Evolutionary conservation across 2,329 filamentous ascomycete genomes (phyloP).

Genomic region (Ceratocystis papillata): DNA sequence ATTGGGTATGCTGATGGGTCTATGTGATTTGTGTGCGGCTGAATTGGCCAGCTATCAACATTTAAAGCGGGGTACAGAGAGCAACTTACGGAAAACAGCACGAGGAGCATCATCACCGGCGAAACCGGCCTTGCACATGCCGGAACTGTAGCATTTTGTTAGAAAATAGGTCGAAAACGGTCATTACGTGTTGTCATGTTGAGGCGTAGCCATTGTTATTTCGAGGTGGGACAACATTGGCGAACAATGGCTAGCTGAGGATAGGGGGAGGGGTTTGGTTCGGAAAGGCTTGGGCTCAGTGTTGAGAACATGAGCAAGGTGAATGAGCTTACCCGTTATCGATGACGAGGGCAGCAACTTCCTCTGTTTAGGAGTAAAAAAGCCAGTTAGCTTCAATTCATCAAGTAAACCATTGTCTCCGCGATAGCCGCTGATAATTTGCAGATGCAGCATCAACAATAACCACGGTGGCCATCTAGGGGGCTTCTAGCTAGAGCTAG

Average conservation of each 20-base stretch:
- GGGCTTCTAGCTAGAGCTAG: slow-evolving; percentile 9
- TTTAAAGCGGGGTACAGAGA: slow-evolving; percentile 42
- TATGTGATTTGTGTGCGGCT: neutral
- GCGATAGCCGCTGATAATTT: neutral
- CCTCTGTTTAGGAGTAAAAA: slow-evolving; percentile 52
- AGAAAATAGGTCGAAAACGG: slow-evolving; percentile 14
- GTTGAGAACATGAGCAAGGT: slow-evolving; percentile 32
- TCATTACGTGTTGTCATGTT: neutral
- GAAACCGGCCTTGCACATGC: slow-evolving; percentile 99
- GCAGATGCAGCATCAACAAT: neutral
- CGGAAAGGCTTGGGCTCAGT: slow-evolving; percentile 22
- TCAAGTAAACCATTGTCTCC: neutral
- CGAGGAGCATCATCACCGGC: slow-evolving; percentile 99
- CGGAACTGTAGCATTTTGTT: slow-evolving; percentile 56
- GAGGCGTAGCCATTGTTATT: neutral
- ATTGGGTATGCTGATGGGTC: slow-evolving; percentile 26
- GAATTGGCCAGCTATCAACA: slow-evolving; percentile 24
- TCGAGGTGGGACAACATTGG: slow-evolving; percentile 11
- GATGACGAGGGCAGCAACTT: slow-evolving; percentile 99
- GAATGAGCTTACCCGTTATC: slow-evolving; percentile 95
- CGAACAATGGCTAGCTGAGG: slow-evolving; percentile 17
- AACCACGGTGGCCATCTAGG: neutral
- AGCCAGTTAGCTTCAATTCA: slow-evolving; percentile 2
- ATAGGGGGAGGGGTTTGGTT: slow-evolving; percentile 22
- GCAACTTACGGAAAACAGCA: slow-evolving; percentile 99